Percentiles rank a stretch among this genome's conserved stretches.
Conservation (phyloP, 1,284 basidiomycete species). For the Tylopilus sp. region DNA sequence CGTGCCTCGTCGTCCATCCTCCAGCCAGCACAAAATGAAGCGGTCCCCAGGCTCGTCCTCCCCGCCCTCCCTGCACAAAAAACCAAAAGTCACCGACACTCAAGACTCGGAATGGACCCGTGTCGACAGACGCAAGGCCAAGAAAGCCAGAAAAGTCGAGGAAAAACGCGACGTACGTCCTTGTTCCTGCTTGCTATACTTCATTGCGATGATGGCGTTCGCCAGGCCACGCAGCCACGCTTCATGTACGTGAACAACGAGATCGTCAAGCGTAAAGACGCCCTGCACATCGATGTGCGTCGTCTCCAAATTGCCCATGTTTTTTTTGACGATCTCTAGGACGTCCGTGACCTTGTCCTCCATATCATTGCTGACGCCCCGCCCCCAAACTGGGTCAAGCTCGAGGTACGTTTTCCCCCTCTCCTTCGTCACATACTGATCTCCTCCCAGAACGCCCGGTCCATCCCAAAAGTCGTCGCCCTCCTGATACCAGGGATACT, state of each 20-base stretch:
- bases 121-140: constrained; percentile 81
- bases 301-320: not conserved
- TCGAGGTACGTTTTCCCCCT: constrained; percentile 66
- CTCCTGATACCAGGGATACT: constrained; percentile 88
- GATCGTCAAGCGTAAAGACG: constrained; percentile 76
- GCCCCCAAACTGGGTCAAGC: constrained; percentile 84
- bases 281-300: constrained; percentile 81
- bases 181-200: no score
- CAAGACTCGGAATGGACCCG: constrained; percentile 68
- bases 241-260: constrained; percentile 86
- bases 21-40: constrained; percentile 48
- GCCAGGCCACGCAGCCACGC: constrained; percentile 69
- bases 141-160: constrained; percentile 73
- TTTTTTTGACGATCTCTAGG: constrained; percentile 57
- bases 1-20: not conserved
- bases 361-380: constrained; percentile 86
- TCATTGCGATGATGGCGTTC: constrained; percentile 1
- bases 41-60: constrained; percentile 42
- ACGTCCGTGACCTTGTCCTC: constrained; percentile 86
- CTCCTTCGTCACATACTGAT: not conserved
- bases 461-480: constrained; percentile 81
- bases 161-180: constrained; percentile 69
- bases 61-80: constrained; percentile 42
- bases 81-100: constrained; percentile 41
- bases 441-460: constrained; percentile 68